phyloP scores from a whole-genome alignment of 352 stramenopile species.

The Pythium sp. region DNA sequence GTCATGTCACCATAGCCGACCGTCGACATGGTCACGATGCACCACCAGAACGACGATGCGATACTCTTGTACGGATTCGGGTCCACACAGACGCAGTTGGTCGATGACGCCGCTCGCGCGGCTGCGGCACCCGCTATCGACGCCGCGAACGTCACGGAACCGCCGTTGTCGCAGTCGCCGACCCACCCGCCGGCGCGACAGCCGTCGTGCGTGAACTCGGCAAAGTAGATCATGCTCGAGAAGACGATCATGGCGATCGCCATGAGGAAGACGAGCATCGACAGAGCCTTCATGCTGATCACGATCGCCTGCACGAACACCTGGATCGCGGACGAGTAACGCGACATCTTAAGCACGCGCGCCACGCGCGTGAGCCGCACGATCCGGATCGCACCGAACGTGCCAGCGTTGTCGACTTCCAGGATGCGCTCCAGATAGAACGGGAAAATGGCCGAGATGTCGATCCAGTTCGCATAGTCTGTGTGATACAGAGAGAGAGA shows the following conservation, averaged over 20 bases:
- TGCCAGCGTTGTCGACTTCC: slow-evolving; percentile 57
- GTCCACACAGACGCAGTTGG: slow-evolving; percentile 55
- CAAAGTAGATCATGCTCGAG: slow-evolving; percentile 83
- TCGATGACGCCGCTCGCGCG: slow-evolving; percentile 11
- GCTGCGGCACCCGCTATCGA: slow-evolving; percentile 30
- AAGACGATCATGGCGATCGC: slow-evolving; percentile 83
- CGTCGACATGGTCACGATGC: slow-evolving; percentile 91
- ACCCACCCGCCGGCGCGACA: slow-evolving; percentile 61
- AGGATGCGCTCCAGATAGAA: slow-evolving; percentile 80
- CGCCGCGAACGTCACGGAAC: slow-evolving; percentile 6
- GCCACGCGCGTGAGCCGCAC: slow-evolving; percentile 80
- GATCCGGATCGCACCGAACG: slow-evolving; percentile 76
- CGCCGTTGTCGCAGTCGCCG: slow-evolving; percentile 30
- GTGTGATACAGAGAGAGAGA: not conserved
- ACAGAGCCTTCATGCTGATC: slow-evolving; percentile 76
- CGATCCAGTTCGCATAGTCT: slow-evolving; percentile 81
- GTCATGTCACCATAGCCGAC: slow-evolving; percentile 89
- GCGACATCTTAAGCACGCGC: slow-evolving; percentile 85
- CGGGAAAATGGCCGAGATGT: slow-evolving; percentile 79
- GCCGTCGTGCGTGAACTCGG: slow-evolving; percentile 64
- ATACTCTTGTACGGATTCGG: slow-evolving; percentile 85
- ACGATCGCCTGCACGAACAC: slow-evolving; percentile 76
- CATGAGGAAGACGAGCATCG: slow-evolving; percentile 88
- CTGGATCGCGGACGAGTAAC: slow-evolving; percentile 84
- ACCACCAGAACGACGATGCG: slow-evolving; percentile 84